phyloP scores from a whole-genome alignment of 1,139 yeast genomes.

The Geotrichum bryndzae region DNA sequence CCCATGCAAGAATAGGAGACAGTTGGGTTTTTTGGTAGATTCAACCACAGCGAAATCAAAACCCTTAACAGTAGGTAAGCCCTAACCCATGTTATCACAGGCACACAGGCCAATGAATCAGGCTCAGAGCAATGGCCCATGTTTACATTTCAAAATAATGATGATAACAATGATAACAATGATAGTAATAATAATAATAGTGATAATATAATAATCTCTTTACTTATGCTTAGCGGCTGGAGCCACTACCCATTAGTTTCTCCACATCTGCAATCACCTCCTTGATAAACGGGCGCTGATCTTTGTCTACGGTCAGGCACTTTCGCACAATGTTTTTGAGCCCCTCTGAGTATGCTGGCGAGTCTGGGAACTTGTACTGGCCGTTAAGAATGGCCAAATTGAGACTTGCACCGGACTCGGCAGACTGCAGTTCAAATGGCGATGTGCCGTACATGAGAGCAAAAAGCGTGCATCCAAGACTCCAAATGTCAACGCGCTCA shows the following conservation, averaged over 20 bases:
- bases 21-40: not conserved
- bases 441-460: constrained; percentile 71
- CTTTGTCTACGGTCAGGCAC: constrained; percentile 59
- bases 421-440: constrained; percentile 82
- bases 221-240: not conserved
- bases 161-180: too few species aligned
- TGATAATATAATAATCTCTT: not conserved
- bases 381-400: constrained; percentile 72
- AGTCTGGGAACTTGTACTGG: constrained; percentile 56
- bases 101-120: not conserved
- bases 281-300: constrained; percentile 56
- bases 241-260: not conserved
- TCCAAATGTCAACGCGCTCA: constrained; percentile 84
- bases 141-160: not conserved
- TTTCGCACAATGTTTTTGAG: constrained; percentile 49
- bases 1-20: not conserved
- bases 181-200: too few species aligned
- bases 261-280: constrained; percentile 42
- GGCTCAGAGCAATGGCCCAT: not conserved
- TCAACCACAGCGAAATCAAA: not conserved
- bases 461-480: constrained; percentile 77
- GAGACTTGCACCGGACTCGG: constrained; percentile 75
- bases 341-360: constrained; percentile 48
- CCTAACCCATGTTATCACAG: not conserved
- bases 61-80: not conserved